These are phyloP conservation scores for Teunomyces stri DNA, from an alignment of 805 yeast genomes.

Conservation along the genomic window DNA sequence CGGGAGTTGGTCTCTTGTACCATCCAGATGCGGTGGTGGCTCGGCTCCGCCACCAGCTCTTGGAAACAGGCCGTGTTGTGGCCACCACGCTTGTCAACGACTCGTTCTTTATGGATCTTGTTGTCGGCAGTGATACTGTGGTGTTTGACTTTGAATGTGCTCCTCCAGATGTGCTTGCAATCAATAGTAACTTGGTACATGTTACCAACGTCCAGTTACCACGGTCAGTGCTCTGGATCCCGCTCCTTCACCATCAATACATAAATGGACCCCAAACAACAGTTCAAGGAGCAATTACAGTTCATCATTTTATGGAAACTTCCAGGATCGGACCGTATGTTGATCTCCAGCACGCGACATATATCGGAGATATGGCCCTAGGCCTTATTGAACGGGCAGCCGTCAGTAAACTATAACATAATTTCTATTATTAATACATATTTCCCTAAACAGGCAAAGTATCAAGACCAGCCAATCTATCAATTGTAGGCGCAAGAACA, in stretches of 20 bases:
- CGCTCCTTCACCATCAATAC: conserved; percentile 9
- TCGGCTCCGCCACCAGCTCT: conserved; percentile 7
- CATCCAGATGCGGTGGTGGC: conserved; percentile 14
- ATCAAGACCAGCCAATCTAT: conserved; percentile 42
- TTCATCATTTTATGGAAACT: conserved; percentile 2
- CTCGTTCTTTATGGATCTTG: not conserved
- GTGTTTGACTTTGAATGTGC: conserved; percentile 4
- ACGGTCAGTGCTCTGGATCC: conserved; percentile 16
- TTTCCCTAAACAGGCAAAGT: conserved; percentile 35
- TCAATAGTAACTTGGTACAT: conserved; percentile 4
- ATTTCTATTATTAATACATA: not conserved
- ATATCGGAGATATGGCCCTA: conserved; percentile 10
- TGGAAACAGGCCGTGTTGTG: conserved; percentile 2
- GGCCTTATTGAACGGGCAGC: conserved; percentile 1
- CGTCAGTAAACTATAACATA: not conserved
- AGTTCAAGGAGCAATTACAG: not conserved
- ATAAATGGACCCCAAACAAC: not conserved
- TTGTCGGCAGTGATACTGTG: not conserved
- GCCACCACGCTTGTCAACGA: conserved; percentile 4
- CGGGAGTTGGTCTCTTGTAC: conserved; percentile 14
- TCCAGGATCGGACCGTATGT: conserved; percentile 6
- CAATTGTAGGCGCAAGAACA: conserved; percentile 65
- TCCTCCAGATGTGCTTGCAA: not conserved
- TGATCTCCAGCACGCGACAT: conserved; percentile 16
- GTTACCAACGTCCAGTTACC: conserved; percentile 2